phyloP scores from a whole-genome alignment of 805 yeast genomes.

The Nakazawaea peltata region DNA sequence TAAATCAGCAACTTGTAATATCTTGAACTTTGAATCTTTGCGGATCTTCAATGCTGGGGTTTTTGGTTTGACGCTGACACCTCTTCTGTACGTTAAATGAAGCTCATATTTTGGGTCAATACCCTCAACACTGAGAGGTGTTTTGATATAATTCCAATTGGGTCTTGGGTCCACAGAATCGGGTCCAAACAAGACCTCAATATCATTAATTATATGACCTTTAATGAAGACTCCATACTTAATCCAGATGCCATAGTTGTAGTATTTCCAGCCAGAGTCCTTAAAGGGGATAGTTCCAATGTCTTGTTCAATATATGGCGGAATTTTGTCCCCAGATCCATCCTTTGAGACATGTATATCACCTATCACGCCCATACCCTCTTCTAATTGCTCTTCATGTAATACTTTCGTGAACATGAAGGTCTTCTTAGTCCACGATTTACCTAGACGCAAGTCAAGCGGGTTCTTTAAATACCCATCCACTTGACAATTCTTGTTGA shows the following conservation, averaged over 20 bases:
- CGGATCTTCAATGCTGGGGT: conserved; percentile 27
- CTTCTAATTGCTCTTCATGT: neutral
- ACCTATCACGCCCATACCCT: conserved; percentile 26
- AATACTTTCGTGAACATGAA: conserved; percentile 26
- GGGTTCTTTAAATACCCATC: conserved; percentile 34
- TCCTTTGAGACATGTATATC: conserved; percentile 31
- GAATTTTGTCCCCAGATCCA: conserved; percentile 18
- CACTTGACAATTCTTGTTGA: conserved; percentile 8
- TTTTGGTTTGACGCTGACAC: conserved; percentile 7
- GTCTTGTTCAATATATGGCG: conserved; percentile 26
- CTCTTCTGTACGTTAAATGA: conserved; percentile 10
- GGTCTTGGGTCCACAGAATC: conserved; percentile 74
- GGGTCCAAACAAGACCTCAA: conserved; percentile 65
- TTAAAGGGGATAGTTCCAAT: conserved; percentile 21
- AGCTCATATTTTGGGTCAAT: conserved; percentile 7
- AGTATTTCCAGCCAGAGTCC: conserved; percentile 37
- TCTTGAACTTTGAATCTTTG: conserved; percentile 51
- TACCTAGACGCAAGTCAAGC: conserved; percentile 39
- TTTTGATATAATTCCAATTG: conserved; percentile 43
- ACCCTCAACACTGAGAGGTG: conserved; percentile 15
- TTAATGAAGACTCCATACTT: conserved; percentile 33
- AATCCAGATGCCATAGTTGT: conserved; percentile 51
- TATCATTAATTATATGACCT: conserved; percentile 37
- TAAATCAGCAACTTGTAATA: conserved; percentile 84
- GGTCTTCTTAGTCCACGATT: conserved; percentile 33